phyloP scores from a whole-genome alignment of 495 filamentous ascomycete genomes.

The Thermochaetoides thermophila region DNA sequence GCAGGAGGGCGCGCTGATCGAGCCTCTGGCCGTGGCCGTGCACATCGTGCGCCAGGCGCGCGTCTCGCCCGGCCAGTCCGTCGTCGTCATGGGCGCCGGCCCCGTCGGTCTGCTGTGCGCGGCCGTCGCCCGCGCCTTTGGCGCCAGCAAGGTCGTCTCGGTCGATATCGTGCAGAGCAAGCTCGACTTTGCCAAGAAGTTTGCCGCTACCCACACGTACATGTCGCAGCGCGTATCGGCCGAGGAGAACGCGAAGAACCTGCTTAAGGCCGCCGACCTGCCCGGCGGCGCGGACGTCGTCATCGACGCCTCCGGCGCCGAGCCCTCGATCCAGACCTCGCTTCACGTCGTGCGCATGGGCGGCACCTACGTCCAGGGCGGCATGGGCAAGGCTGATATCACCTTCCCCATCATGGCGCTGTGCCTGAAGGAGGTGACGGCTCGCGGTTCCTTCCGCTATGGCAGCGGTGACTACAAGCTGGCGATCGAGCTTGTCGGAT shows the following conservation, averaged over 20 bases:
- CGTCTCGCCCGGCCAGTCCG: conserved; percentile 52
- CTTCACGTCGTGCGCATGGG: conserved; percentile 56
- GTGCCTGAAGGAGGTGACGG: conserved; percentile 66
- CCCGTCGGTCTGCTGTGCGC: conserved; percentile 72
- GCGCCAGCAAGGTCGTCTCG: conserved; percentile 53
- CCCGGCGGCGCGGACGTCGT: conserved; percentile 55
- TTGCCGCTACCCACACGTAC: conserved; percentile 53
- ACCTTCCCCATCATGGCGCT: conserved; percentile 69
- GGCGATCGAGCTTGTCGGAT: conserved; percentile 53
- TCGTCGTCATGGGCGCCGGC: conserved; percentile 76
- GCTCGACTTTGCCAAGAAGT: conserved; percentile 53
- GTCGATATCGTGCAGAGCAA: conserved; percentile 63
- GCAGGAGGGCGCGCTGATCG: conserved; percentile 75
- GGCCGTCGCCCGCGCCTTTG: conserved; percentile 64
- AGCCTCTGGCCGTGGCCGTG: conserved; percentile 73
- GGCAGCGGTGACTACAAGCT: conserved; percentile 66
- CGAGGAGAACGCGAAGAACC: conserved; percentile 49
- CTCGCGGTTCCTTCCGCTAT: conserved; percentile 74
- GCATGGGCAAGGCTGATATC: conserved; percentile 66
- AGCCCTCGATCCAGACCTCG: conserved; percentile 57
- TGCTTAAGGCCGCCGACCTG: conserved; percentile 33
- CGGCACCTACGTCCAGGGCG: conserved; percentile 74
- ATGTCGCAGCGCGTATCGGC: conserved; percentile 39
- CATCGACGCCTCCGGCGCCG: conserved; percentile 75
- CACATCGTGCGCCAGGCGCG: conserved; percentile 58